Percentiles rank a stretch among this genome's conserved stretches.
These are phyloP conservation scores for Penicillium capsulatum DNA, from an alignment of 2,329 filamentous ascomycete genomes.

Conservation along the genomic window DNA sequence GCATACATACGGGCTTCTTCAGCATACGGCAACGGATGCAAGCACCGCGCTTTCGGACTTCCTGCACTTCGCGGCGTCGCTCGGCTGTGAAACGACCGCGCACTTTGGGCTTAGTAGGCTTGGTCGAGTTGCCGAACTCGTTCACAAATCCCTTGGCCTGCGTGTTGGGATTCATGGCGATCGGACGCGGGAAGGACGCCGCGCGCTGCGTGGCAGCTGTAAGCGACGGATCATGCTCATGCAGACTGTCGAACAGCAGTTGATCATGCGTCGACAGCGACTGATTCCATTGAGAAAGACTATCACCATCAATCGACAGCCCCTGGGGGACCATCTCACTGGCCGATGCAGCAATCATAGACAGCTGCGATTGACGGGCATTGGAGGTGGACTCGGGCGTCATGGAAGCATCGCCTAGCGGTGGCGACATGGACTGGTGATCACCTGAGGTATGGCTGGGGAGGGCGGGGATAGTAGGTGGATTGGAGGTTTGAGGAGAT, in stretches of 20 bases:
- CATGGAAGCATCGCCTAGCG: constrained; percentile 31
- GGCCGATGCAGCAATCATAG: constrained; percentile 45
- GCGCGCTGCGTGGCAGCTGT: constrained; percentile 39
- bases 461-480: constrained; percentile 30
- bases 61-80: constrained; percentile 56
- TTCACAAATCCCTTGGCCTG: constrained; percentile 41
- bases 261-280: constrained; percentile 39
- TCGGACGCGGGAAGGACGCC: constrained; percentile 39
- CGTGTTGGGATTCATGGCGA: constrained; percentile 42
- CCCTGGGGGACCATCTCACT: constrained; percentile 45
- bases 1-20: constrained; percentile 51
- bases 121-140: constrained; percentile 39
- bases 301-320: constrained; percentile 34
- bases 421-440: constrained; percentile 34
- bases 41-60: constrained; percentile 57
- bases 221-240: constrained; percentile 38
- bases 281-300: constrained; percentile 31
- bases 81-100: constrained; percentile 55
- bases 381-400: constrained; percentile 35
- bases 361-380: constrained; percentile 42
- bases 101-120: constrained; percentile 46
- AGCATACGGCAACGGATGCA: constrained; percentile 62
- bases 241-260: constrained; percentile 38
- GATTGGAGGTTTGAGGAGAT: constrained; percentile 29
- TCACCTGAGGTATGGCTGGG: constrained; percentile 31